Conservation (phyloP, 306 rosid genomes). For the Mimosa pudica region DNA sequence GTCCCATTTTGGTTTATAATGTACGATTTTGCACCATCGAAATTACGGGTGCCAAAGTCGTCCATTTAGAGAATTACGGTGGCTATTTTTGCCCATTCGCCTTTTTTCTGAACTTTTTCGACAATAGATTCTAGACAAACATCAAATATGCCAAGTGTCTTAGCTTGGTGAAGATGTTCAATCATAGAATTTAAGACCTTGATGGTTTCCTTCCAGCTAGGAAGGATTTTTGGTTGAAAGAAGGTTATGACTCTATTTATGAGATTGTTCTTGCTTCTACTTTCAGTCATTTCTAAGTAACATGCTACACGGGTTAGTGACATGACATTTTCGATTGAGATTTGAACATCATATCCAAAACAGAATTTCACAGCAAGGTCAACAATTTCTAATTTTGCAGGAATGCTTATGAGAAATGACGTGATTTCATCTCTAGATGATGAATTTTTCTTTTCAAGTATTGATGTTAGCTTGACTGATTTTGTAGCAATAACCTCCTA, state of each 20-base stretch:
- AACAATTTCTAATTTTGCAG: conserved; percentile 28
- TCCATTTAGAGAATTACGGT: too few species aligned
- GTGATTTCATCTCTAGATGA: conserved; percentile 34
- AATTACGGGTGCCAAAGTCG: too few species aligned
- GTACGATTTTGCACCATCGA: too few species aligned
- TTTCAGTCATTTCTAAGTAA: conserved; percentile 52
- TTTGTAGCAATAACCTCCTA: conserved; percentile 52
- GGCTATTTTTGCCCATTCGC: too few species aligned
- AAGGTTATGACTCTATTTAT: conserved; percentile 29
- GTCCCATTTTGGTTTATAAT: too few species aligned
- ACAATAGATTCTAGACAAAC: conserved; percentile 50
- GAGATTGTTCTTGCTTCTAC: conserved; percentile 50
- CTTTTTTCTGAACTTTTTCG: conserved; percentile 30
- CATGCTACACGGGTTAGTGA: conserved; percentile 49
- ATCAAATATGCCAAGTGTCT: conserved; percentile 44
- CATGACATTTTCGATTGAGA: conserved; percentile 50
- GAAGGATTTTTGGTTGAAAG: conserved; percentile 49
- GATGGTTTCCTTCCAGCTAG: conserved; percentile 54
- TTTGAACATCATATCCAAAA: conserved; percentile 38
- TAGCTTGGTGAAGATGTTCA: conserved; percentile 42
- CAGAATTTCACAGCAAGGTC: conserved; percentile 55
- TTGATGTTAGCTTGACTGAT: conserved; percentile 43
- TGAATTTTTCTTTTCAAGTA: conserved; percentile 29
- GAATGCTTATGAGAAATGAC: conserved; percentile 33
- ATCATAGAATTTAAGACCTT: conserved; percentile 43